Evolutionary conservation across 805 yeast genomes (phyloP).

Genomic region (Candida xyloterini): DNA sequence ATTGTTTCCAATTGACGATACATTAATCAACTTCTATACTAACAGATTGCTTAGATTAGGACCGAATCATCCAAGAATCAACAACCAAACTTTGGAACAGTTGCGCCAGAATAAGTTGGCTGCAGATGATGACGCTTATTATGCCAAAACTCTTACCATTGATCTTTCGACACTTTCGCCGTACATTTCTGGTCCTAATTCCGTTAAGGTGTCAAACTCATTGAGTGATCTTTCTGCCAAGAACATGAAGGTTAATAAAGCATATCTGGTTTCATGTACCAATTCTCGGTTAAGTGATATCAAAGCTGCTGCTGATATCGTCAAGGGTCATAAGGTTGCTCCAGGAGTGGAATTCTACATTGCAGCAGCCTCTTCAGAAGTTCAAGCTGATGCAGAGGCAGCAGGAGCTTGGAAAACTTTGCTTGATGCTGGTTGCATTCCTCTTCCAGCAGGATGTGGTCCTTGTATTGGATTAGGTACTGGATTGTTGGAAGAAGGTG

Average conservation of each 20-base stretch:
- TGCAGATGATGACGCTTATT: conserved; percentile 76
- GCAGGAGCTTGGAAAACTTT: conserved; percentile 90
- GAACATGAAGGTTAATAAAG: conserved; percentile 81
- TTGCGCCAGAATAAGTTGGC: conserved; percentile 40
- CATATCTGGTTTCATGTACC: conserved; percentile 96
- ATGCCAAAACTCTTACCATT: conserved; percentile 82
- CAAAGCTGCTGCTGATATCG: conserved; percentile 88
- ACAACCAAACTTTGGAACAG: conserved; percentile 51
- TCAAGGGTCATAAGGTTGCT: conserved; percentile 79
- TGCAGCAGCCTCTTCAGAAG: conserved; percentile 95
- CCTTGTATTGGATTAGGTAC: conserved; percentile 98
- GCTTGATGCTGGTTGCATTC: conserved; percentile 88
- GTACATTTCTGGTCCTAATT: conserved; percentile 93
- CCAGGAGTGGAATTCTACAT: conserved; percentile 91
- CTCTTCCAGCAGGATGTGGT: conserved; percentile 98
- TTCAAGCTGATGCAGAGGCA: conserved; percentile 88
- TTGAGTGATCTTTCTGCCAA: conserved; percentile 69
- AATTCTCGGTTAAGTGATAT: conserved; percentile 92
- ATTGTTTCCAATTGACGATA: conserved; percentile 90
- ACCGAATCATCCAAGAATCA: conserved; percentile 77
- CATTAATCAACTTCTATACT: conserved; percentile 74
- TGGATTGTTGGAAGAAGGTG: conserved; percentile 91
- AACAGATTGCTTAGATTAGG: conserved; percentile 46
- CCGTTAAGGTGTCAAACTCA: conserved; percentile 86
- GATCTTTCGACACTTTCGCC: conserved; percentile 83